phyloP scores from a whole-genome alignment of 495 filamentous ascomycete genomes.

The Terfezia claveryi region DNA sequence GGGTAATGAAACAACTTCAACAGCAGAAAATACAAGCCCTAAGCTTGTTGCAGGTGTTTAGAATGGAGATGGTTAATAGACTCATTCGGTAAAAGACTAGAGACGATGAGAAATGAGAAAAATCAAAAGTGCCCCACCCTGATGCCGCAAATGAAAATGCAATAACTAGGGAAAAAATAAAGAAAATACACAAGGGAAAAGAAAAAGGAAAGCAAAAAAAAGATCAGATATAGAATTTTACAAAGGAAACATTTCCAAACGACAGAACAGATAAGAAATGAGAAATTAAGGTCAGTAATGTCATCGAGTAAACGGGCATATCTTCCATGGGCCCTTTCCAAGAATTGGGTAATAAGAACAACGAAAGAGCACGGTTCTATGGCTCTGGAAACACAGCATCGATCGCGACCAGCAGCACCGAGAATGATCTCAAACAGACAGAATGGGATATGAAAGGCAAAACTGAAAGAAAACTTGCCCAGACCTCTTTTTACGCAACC shows the following conservation, averaged over 20 bases:
- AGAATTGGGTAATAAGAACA: neutral
- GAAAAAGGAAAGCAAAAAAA: conserved; percentile 13
- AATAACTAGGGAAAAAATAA: conserved; percentile 11
- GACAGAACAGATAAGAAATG: conserved; percentile 16
- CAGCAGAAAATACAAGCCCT: too few species aligned
- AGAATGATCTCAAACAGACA: neutral
- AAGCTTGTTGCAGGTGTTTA: too few species aligned
- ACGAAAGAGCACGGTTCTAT: conserved; percentile 1
- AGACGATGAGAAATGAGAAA: conserved; percentile 10
- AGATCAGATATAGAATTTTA: conserved; percentile 6
- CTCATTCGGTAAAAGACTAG: conserved; percentile 4
- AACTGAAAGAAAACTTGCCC: neutral
- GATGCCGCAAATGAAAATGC: conserved; percentile 8
- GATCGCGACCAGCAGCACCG: conserved; percentile 5
- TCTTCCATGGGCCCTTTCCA: neutral
- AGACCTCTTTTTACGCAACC: conserved; percentile 4
- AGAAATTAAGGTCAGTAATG: conserved; percentile 2
- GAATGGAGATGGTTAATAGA: too few species aligned
- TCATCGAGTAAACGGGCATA: too few species aligned
- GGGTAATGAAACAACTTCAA: too few species aligned
- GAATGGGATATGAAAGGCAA: neutral
- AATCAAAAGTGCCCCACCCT: neutral
- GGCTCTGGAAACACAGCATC: conserved; percentile 7
- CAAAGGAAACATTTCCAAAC: too few species aligned
- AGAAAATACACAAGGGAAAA: conserved; percentile 12